Base-by-base conservation (phyloP, 2,329 filamentous ascomycete genomes). In the Colletotrichum endophyticum region DNA sequence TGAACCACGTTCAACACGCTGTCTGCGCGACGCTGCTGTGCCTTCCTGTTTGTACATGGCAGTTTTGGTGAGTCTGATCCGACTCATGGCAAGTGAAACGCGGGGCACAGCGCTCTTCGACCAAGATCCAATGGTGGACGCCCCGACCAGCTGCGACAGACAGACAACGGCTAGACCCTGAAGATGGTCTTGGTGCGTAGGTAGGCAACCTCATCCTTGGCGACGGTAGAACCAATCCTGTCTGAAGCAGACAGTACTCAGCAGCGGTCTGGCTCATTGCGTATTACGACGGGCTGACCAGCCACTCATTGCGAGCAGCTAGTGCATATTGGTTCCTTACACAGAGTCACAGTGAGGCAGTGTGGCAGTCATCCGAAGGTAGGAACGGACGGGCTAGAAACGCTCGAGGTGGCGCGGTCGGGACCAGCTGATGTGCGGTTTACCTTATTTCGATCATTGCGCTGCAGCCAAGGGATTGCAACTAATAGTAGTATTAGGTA, bases 81-180 rank as follows among this genome's bases (percentile, higher is more conserved):
- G 67, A 68, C 63, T 72, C 56, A 73, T 69, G 30, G 59, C 70
- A 66, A 66, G 64, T 76, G 74, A 74, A 73, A 73, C 64, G 70
- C 36, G 62, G 62, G 61, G 68, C 44, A 70, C 19, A 56, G 28
- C 22, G 61, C 36, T 63, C 39, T 36, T 72, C 22, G 49, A 68
- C 69, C 39, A 25, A 27, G 73, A 67, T 34, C 67, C 63, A 57
- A 53, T 44, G 19, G 28, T 36, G 39, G n/a, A 56, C 12, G 25
- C 36, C 25, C 59, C 44, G 44, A 64, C 68, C 8, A 28, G 36
- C 30, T 64, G 44, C 11, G 49, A 44, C 56, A 53, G 49, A 28
- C 56, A 53, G 30, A 44, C 56, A 27, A 73, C 63, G 56, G 56
- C 69, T 63, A 64, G 44, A 63, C 53, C 30, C 62, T 68, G 61